A percentile compares a stretch with the other conserved stretches of the same genome.
phyloP scores from a whole-genome alignment of 345 rosid species.

The Syzygium aqueum region DNA sequence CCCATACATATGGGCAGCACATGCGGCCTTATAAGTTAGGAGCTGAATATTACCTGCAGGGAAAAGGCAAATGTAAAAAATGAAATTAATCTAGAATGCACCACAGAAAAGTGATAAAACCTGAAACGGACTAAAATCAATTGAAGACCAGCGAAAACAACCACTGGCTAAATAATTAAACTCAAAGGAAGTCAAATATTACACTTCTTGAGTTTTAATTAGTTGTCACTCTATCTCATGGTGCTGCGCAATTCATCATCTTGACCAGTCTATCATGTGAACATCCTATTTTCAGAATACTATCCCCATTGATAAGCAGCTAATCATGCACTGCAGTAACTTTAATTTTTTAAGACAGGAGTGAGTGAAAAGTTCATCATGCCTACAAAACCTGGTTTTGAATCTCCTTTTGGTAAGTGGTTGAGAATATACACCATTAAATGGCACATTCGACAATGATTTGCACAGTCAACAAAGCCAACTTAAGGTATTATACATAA shows the following conservation, averaged over 20 bases:
- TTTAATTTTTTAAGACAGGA: background rate
- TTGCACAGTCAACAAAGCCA: background rate
- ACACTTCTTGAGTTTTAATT: background rate
- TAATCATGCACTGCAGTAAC: background rate
- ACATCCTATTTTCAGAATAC: background rate
- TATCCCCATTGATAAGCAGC: background rate
- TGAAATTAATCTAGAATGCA: background rate
- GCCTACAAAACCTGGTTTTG: background rate
- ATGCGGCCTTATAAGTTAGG: constrained; percentile 65
- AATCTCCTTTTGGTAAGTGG: background rate
- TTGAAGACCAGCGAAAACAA: background rate
- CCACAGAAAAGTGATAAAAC: background rate
- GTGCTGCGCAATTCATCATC: background rate
- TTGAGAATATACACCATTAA: background rate
- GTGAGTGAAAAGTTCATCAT: background rate
- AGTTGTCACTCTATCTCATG: background rate
- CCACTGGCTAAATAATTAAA: background rate
- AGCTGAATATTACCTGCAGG: constrained; percentile 41
- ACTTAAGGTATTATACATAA: background rate
- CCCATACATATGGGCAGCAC: constrained; percentile 64
- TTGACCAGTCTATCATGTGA: background rate
- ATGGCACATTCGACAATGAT: background rate
- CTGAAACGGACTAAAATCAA: background rate
- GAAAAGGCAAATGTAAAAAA: background rate
- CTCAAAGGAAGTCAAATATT: background rate